Conservation (phyloP, 495 filamentous ascomycete genomes). For the Penicillium dipodomyicola region DNA sequence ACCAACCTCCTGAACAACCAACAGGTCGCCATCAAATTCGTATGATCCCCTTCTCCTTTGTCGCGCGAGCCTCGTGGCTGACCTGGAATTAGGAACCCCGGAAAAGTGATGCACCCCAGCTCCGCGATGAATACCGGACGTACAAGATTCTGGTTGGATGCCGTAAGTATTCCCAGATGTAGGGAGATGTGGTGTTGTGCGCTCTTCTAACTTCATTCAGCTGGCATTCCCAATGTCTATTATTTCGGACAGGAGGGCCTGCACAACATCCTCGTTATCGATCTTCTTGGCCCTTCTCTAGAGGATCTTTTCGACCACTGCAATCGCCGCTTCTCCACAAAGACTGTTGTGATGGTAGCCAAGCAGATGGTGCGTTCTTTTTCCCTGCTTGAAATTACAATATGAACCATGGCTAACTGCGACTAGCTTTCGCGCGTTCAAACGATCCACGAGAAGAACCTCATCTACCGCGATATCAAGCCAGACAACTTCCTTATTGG, state of each 20-base stretch:
- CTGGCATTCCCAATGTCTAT: conserved; percentile 99
- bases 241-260: conserved; percentile 99
- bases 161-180: conserved; percentile 64
- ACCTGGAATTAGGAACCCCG: conserved; percentile 73
- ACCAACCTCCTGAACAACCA: conserved; percentile 99
- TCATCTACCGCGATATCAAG: conserved; percentile 99
- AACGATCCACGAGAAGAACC: conserved; percentile 99
- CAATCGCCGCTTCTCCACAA: conserved; percentile 89
- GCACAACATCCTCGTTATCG: conserved; percentile 98
- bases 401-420: conserved; percentile 17
- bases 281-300: conserved; percentile 91
- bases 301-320: conserved; percentile 99
- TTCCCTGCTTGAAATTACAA: conserved; percentile 1
- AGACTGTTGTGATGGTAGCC: conserved; percentile 98
- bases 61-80: conserved; percentile 13
- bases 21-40: conserved; percentile 99
- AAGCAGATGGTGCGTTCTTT: conserved; percentile 86
- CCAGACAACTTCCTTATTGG: conserved; percentile 99
- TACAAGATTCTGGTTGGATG: conserved; percentile 99
- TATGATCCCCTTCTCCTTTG: conserved; percentile 47
- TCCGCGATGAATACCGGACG: conserved; percentile 97
- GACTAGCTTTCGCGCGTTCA: conserved; percentile 88
- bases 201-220: conserved; percentile 46
- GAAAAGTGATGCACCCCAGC: conserved; percentile 96
- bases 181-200: background rate